phyloP scores from a whole-genome alignment of 306 rosid genomes.

The Acacia melanoxylon region DNA sequence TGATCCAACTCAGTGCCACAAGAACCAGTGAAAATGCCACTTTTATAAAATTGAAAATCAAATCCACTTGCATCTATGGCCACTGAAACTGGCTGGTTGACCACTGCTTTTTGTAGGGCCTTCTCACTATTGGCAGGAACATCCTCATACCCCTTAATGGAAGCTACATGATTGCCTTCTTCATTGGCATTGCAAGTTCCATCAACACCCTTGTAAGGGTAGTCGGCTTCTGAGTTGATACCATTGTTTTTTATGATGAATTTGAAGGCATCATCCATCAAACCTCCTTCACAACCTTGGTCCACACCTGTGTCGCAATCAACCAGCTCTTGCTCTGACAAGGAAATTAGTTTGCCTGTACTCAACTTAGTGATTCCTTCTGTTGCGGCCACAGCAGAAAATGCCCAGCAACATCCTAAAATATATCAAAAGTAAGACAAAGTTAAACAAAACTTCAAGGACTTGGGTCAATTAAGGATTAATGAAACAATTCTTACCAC shows the following conservation, averaged over 20 bases:
- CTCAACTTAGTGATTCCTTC: constrained; percentile 2
- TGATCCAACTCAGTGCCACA: not conserved
- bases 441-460: not conserved
- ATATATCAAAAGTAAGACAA: not conserved
- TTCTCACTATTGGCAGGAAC: not conserved
- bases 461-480: not conserved
- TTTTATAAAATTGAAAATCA: not conserved
- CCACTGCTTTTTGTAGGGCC: not conserved
- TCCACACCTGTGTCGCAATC: not conserved
- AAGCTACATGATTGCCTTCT: not conserved
- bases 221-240: not conserved
- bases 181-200: not conserved
- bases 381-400: not conserved
- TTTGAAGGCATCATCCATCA: not conserved
- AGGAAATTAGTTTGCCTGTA: not conserved
- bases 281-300: not conserved
- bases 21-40: not conserved
- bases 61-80: not conserved
- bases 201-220: not conserved
- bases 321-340: not conserved
- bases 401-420: not conserved
- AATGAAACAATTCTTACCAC: not conserved
- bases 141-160: not conserved
- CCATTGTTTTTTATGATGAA: not conserved
- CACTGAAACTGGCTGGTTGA: not conserved